Evolutionary conservation across 768 basidiomycete species (phyloP).

Genomic region (Hypholoma sublateritium): DNA sequence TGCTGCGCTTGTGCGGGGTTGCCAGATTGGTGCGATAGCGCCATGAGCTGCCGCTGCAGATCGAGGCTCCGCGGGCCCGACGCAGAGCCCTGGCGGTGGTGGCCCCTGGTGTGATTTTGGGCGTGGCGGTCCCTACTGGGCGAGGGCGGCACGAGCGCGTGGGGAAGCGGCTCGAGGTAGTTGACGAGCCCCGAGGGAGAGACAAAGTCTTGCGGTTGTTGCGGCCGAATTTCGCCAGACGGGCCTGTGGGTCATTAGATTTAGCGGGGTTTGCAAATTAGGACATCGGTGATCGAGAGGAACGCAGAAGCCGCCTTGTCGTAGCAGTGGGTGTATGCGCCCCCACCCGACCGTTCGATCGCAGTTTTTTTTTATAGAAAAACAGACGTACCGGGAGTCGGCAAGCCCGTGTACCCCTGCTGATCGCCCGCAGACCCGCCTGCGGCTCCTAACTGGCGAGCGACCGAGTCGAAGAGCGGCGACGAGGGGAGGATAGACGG

Average conservation of each 20-base stretch:
- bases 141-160: conserved; percentile 20
- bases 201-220: conserved; percentile 56
- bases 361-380: background rate
- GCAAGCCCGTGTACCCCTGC: conserved; percentile 27
- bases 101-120: conserved; percentile 5
- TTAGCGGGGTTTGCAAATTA: background rate
- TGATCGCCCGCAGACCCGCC: conserved; percentile 44
- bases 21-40: conserved; percentile 9
- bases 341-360: no score
- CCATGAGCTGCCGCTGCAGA: conserved; percentile 18
- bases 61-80: conserved; percentile 1
- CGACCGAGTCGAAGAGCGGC: conserved; percentile 17
- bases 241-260: conserved; percentile 39
- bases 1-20: conserved; percentile 11
- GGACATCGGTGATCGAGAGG: background rate
- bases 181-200: conserved; percentile 32
- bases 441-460: conserved; percentile 16
- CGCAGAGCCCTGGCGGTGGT: background rate
- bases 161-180: conserved; percentile 27
- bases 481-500: conserved; percentile 33
- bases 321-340: background rate
- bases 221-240: conserved; percentile 66
- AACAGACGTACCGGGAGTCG: conserved; percentile 29
- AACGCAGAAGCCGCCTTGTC: background rate
- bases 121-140: background rate